Evolutionary conservation across 2,329 filamentous ascomycete genomes (phyloP).

Genomic region (Stachybotrys elegans): DNA sequence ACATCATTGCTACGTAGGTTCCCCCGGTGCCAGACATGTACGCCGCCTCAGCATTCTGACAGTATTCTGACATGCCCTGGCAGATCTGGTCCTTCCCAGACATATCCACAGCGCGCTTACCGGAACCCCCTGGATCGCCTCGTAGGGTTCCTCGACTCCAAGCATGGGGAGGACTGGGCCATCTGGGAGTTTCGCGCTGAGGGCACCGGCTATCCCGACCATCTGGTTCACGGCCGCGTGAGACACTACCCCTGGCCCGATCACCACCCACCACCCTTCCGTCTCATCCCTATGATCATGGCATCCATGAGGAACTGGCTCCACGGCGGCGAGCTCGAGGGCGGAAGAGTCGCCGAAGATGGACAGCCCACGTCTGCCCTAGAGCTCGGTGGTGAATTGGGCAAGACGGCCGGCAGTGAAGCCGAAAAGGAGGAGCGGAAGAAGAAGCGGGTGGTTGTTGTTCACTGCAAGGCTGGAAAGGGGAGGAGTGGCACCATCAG

Average conservation of each 20-base stretch:
- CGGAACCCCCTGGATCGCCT: slow-evolving; percentile 87
- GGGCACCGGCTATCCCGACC: slow-evolving; percentile 91
- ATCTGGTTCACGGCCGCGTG: slow-evolving; percentile 78
- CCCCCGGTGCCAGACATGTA: neutral
- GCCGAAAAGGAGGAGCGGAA: slow-evolving; percentile 28
- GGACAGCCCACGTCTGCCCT: slow-evolving; percentile 11
- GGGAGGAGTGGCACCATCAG: slow-evolving; percentile 84
- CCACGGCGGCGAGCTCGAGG: slow-evolving; percentile 41
- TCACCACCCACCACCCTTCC: slow-evolving; percentile 93
- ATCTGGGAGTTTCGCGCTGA: slow-evolving; percentile 99
- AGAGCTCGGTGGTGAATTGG: neutral
- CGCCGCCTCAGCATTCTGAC: neutral
- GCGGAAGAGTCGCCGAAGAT: slow-evolving; percentile 7
- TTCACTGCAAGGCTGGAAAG: slow-evolving; percentile 97
- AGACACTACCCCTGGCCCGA: slow-evolving; percentile 95
- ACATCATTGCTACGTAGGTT: slow-evolving; percentile 59
- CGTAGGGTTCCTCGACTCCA: slow-evolving; percentile 79
- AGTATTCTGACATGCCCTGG: slow-evolving; percentile 19
- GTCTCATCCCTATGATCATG: slow-evolving; percentile 81
- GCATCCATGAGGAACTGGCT: slow-evolving; percentile 91
- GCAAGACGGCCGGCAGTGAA: slow-evolving; percentile 11
- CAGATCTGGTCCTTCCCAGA: slow-evolving; percentile 84
- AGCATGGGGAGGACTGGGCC: slow-evolving; percentile 80
- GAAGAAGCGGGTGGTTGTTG: slow-evolving; percentile 67
- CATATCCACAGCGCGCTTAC: slow-evolving; percentile 87